Evolutionary conservation across 257 asterid species (phyloP).

Genomic region (Mentha longifolia): DNA sequence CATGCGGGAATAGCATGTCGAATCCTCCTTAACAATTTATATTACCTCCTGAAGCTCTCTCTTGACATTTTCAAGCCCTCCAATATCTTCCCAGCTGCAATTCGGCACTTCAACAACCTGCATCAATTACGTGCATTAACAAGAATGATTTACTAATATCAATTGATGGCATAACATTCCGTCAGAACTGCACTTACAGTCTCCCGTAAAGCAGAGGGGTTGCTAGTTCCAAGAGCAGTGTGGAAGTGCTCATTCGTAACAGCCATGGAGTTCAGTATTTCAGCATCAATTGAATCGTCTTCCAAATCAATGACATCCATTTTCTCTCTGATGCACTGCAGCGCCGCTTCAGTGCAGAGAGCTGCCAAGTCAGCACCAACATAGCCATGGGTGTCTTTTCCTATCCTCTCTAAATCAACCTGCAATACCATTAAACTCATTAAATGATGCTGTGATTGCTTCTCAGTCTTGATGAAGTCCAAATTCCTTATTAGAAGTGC

Average conservation of each 20-base stretch:
- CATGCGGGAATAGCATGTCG: slow-evolving; percentile 3
- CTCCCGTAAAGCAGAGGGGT: slow-evolving; percentile 66
- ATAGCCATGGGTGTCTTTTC: slow-evolving; percentile 56
- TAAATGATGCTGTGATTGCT: background rate
- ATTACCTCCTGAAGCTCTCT: slow-evolving; percentile 63
- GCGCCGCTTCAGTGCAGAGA: slow-evolving; percentile 68
- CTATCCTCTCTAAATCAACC: slow-evolving; percentile 61
- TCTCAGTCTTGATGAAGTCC: background rate
- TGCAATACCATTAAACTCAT: slow-evolving; percentile 27
- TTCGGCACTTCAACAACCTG: slow-evolving; percentile 62
- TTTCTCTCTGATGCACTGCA: slow-evolving; percentile 64
- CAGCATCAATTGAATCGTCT: slow-evolving; percentile 62
- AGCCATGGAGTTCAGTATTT: slow-evolving; percentile 63
- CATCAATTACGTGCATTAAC: background rate
- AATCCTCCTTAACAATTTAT: slow-evolving; percentile 3
- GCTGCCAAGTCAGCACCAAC: slow-evolving; percentile 72
- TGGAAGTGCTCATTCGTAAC: slow-evolving; percentile 66
- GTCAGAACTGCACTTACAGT: slow-evolving; percentile 45
- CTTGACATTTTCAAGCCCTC: slow-evolving; percentile 63
- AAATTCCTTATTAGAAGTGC: slow-evolving; percentile 4
- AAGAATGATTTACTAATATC: background rate
- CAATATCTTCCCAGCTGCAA: slow-evolving; percentile 56
- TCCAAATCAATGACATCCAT: slow-evolving; percentile 67
- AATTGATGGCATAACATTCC: background rate
- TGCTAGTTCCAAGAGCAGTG: slow-evolving; percentile 70